Base-by-base conservation (phyloP, 371 early-diverging fungal species). In the Catenaria anguillulae region DNA sequence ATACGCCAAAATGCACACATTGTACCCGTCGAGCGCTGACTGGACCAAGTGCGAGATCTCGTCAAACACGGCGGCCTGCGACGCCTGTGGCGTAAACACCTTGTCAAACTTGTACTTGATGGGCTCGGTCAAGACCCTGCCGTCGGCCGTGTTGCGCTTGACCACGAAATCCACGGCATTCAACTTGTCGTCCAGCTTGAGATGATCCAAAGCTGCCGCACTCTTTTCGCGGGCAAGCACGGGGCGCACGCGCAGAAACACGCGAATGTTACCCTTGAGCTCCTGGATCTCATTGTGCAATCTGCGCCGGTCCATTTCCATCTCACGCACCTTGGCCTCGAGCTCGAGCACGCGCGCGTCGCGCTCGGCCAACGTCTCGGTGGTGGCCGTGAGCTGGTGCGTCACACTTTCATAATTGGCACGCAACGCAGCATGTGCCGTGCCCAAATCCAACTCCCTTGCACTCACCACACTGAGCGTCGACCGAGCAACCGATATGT, bases 1-100 rank as follows among this genome's bases (percentile, higher is more conserved):
- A 73, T 99, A 99, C 13, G 99, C 99, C 78, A 99, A 98, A 55
- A 99, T 93, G 71, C 98, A 97, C 4, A 97, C 94, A 55, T 92
- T 92, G 70, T 92, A 99, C 3, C 99, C 99, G 70, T 98, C 98
- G 50, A 96, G 67, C 0, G 95, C 95, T 2, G 92, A 89, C 70
- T 95, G 94, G 4, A 99, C 88, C 24, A 97, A 74, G 70, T 91
- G 93, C 33, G 89, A 86, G 15, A 99, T 86, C 67, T 99, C 98
- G 42, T 84, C 84, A 84, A 89, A 99, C 19, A 98, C 88, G 34
- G 82, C 80, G 26, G 77, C 68, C 75, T 99, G 99, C 2, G 77
- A 73, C 31, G 79, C 67, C 0, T 66, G 56, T 10, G 89, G 83
- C 35, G 73, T 72, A 73, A 96, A 97, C 4, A 98, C 88, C 56